Conservation (phyloP, 2,329 filamentous ascomycete genomes). For the Xylaria sp. region DNA sequence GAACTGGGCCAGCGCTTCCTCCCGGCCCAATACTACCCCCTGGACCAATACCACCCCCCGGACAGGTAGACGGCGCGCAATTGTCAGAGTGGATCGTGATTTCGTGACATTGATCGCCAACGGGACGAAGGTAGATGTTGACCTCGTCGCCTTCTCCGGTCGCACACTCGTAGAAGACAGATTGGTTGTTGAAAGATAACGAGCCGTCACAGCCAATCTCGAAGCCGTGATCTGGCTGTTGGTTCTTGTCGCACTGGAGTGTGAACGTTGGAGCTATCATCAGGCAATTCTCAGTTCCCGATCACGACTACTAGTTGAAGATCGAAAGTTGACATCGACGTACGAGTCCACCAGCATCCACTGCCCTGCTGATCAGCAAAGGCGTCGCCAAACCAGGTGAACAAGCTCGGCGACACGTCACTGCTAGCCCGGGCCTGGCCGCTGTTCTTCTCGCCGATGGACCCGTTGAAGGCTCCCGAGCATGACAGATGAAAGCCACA, state of each 20-base stretch:
- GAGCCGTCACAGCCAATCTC: conserved; percentile 57
- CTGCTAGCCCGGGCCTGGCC: conserved; percentile 67
- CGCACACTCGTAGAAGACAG: conserved; percentile 65
- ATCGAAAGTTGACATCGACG: background rate
- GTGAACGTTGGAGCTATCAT: conserved; percentile 58
- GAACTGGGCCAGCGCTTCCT: too few relatives aligned
- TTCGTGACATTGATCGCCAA: conserved; percentile 52
- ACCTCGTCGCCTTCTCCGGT: conserved; percentile 59
- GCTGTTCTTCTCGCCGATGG: conserved; percentile 63
- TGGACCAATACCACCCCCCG: conserved; percentile 19
- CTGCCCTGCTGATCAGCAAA: conserved; percentile 62
- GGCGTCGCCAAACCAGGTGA: conserved; percentile 59
- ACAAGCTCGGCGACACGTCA: conserved; percentile 53
- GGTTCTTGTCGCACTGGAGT: conserved; percentile 65
- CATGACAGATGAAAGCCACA: conserved; percentile 61
- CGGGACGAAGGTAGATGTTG: conserved; percentile 58
- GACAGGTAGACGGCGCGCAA: conserved; percentile 40
- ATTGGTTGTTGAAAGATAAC: conserved; percentile 57
- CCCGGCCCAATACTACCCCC: too few relatives aligned
- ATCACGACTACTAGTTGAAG: background rate
- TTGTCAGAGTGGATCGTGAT: conserved; percentile 52
- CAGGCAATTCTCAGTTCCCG: background rate
- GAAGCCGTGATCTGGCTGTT: conserved; percentile 59
- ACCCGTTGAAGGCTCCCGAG: conserved; percentile 54
- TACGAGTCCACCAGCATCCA: conserved; percentile 68